Evolutionary conservation across 257 asterid genomes (phyloP).

Genomic region (Rhazya stricta): DNA sequence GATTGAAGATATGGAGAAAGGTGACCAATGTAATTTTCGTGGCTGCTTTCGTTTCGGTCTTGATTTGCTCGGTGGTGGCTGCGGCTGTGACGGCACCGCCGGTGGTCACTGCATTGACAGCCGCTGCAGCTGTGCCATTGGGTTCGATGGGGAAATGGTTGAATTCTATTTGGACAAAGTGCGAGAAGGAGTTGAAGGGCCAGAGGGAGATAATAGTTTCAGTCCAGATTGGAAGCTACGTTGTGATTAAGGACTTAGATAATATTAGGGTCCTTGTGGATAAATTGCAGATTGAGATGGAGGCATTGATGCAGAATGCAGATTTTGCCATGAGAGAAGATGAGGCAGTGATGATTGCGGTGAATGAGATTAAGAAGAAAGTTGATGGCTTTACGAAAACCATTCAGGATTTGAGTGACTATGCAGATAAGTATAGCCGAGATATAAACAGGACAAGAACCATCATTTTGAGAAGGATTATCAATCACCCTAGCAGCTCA

Average conservation of each 20-base stretch:
- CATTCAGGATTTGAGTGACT: conserved; percentile 48
- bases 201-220: conserved; percentile 52
- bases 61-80: conserved; percentile 79
- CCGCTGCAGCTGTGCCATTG: conserved; percentile 75
- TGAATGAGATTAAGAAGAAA: conserved; percentile 57
- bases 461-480: conserved; percentile 51
- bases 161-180: conserved; percentile 62
- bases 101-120: conserved; percentile 69
- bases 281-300: conserved; percentile 49
- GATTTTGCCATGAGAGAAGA: conserved; percentile 58
- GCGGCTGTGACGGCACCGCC: conserved; percentile 83
- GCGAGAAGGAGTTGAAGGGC: conserved; percentile 51
- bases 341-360: conserved; percentile 56
- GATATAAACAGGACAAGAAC: conserved; percentile 64
- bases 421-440: conserved; percentile 56
- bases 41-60: conserved; percentile 55
- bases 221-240: conserved; percentile 49
- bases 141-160: conserved; percentile 85
- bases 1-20: conserved; percentile 58
- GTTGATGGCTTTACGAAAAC: conserved; percentile 48
- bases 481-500: conserved; percentile 44
- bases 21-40: conserved; percentile 66
- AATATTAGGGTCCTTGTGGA: conserved; percentile 51
- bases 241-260: conserved; percentile 57
- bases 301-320: conserved; percentile 42